A percentile compares a stretch with the other conserved stretches of the same genome.
Conservation (phyloP, 306 rosid species). For the Medicago arabica region DNA sequence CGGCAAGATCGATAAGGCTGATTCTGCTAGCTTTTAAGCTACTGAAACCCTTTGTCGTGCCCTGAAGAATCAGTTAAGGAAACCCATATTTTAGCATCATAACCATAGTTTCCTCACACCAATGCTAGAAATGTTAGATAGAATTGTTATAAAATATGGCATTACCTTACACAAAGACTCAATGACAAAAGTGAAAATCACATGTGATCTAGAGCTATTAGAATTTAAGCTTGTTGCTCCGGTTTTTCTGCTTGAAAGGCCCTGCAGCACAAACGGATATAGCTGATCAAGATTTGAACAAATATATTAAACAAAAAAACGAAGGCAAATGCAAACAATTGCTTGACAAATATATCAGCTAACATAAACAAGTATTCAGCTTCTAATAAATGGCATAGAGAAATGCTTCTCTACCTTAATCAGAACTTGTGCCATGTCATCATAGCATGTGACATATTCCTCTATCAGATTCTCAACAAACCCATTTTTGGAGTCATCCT, state of each 20-base stretch:
- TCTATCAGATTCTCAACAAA: slow-evolving; percentile 86
- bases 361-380: slow-evolving; percentile 22
- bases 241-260: slow-evolving; percentile 86
- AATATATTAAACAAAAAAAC: background rate
- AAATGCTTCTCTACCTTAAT: slow-evolving; percentile 67
- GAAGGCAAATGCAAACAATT: slow-evolving; percentile 1
- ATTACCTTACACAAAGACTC: slow-evolving; percentile 93
- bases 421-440: slow-evolving; percentile 80
- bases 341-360: slow-evolving; percentile 17
- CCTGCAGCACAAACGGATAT: slow-evolving; percentile 61
- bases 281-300: slow-evolving; percentile 20
- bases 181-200: slow-evolving; percentile 74
- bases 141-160: slow-evolving; percentile 30
- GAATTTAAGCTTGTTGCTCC: slow-evolving; percentile 81
- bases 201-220: slow-evolving; percentile 85
- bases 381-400: slow-evolving; percentile 13
- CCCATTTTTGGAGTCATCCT: slow-evolving; percentile 73
- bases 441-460: slow-evolving; percentile 84
- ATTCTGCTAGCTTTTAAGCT: slow-evolving; percentile 86
- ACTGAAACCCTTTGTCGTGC: slow-evolving; percentile 67
- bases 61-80: slow-evolving; percentile 54
- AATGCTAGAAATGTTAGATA: background rate
- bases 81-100: slow-evolving; percentile 30
- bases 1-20: slow-evolving; percentile 92
- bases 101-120: slow-evolving; percentile 6